Percentiles rank a stretch among this genome's conserved stretches.
These are phyloP conservation scores for Phytopythium boreale DNA, from an alignment of 352 stramenopile species.

Conservation along the genomic window DNA sequence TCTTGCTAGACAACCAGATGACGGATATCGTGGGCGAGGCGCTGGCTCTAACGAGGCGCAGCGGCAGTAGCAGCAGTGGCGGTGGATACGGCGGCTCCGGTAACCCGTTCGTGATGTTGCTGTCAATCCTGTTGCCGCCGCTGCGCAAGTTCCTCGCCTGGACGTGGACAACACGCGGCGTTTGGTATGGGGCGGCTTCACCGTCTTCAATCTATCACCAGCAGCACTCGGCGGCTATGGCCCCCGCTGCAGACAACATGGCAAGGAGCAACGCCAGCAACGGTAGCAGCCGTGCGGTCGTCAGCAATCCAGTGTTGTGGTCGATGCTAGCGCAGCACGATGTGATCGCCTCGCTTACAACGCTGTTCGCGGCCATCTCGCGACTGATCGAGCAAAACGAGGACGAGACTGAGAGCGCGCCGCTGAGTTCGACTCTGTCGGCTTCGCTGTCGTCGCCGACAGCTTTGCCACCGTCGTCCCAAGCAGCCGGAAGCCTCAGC, in stretches of 20 bases:
- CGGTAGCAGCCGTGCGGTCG: conserved; percentile 3
- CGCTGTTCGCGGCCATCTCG: conserved; percentile 27
- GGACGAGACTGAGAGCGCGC: neutral
- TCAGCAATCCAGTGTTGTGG: conserved; percentile 21
- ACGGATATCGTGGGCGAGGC: conserved; percentile 18
- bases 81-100: conserved; percentile 1
- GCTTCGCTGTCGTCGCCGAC: conserved; percentile 21
- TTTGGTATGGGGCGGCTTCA: conserved; percentile 26
- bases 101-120: conserved; percentile 62
- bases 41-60: neutral
- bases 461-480: conserved; percentile 11
- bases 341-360: conserved; percentile 28
- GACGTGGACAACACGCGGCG: conserved; percentile 29
- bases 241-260: neutral
- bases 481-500: conserved; percentile 2
- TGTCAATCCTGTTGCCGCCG: conserved; percentile 51
- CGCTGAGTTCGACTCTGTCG: neutral
- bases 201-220: conserved; percentile 3
- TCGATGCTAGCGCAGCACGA: conserved; percentile 51
- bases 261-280: conserved; percentile 9
- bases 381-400: conserved; percentile 46
- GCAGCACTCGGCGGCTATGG: neutral
- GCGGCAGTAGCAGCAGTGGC: conserved; percentile 7
- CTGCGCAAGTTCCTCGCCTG: conserved; percentile 59
- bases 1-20: conserved; percentile 24